phyloP scores from a whole-genome alignment of 148 eudicot genomes.

The Chenopodium quinoa region DNA sequence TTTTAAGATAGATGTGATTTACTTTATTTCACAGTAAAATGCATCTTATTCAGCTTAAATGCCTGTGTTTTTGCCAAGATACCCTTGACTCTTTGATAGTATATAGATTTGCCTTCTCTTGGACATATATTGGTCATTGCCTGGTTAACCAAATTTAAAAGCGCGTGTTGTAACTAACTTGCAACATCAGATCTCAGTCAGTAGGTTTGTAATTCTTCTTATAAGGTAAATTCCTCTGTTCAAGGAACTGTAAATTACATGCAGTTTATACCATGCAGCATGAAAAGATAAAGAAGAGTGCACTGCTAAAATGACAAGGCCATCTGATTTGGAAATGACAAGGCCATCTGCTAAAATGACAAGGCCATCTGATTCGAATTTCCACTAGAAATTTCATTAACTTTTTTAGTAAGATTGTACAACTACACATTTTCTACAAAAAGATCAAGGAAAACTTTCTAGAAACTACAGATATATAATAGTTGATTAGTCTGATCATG shows the following conservation, averaged over 20 bases:
- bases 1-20: background rate
- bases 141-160: too few relatives aligned
- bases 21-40: too few relatives aligned
- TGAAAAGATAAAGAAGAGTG: background rate
- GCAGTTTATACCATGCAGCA: background rate
- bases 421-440: too few relatives aligned
- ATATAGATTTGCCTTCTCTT: background rate
- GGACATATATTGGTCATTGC: background rate
- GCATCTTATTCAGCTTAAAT: background rate
- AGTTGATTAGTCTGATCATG: background rate
- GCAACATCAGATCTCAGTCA: too few relatives aligned
- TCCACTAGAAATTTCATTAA: too few relatives aligned
- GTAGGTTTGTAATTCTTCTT: background rate
- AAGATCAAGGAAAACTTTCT: background rate
- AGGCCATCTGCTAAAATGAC: too few relatives aligned
- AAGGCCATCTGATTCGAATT: too few relatives aligned
- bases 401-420: too few relatives aligned
- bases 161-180: too few relatives aligned
- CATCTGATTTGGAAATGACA: too few relatives aligned
- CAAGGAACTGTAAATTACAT: background rate
- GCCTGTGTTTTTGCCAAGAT: background rate
- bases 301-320: background rate
- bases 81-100: background rate
- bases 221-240: background rate
- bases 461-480: background rate